Evolutionary conservation across 2,329 filamentous ascomycete species (phyloP).

Genomic region (Venturia pyrina): DNA sequence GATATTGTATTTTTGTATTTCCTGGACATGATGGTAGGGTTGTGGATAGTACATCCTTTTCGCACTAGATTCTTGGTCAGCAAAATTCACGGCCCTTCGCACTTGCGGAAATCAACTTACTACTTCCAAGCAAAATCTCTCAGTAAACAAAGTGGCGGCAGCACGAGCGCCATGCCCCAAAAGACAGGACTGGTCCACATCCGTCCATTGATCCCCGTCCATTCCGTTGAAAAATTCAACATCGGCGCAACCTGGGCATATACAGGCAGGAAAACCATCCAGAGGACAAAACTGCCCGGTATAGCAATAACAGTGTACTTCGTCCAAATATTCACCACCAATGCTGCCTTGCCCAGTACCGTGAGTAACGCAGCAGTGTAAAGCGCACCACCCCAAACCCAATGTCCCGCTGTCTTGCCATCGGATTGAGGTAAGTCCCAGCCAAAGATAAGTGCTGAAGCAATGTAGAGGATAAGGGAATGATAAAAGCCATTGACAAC

Average conservation of each 20-base stretch:
- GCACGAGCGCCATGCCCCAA: conserved; percentile 77
- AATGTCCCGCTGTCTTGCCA: conserved; percentile 79
- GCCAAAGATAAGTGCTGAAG: conserved; percentile 70
- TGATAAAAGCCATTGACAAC: conserved; percentile 92
- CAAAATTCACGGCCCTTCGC: conserved; percentile 11
- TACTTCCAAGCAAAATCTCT: conserved; percentile 97
- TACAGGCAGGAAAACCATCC: conserved; percentile 80
- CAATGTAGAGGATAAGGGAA: conserved; percentile 84
- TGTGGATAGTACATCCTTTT: conserved; percentile 97
- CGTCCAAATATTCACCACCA: conserved; percentile 97
- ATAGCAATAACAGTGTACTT: conserved; percentile 96
- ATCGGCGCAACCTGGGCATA: conserved; percentile 83
- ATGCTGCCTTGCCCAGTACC: conserved; percentile 84
- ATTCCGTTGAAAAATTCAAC: conserved; percentile 71
- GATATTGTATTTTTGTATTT: conserved; percentile 99
- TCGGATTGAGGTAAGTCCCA: conserved; percentile 69
- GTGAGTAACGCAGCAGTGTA: conserved; percentile 92
- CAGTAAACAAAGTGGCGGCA: conserved; percentile 72
- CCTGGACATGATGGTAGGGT: conserved; percentile 95
- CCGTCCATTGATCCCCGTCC: conserved; percentile 70
- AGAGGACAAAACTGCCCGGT: conserved; percentile 82
- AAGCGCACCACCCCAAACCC: conserved; percentile 94
- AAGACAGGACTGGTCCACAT: conserved; percentile 76
- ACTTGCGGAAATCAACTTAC: conserved; percentile 23
- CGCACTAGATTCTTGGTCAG: conserved; percentile 30